A percentile compares a stretch with the other conserved stretches of the same genome.
Evolutionary conservation across 1,284 basidiomycete genomes (phyloP).

Genomic region (Ceratobasidium sp.): DNA sequence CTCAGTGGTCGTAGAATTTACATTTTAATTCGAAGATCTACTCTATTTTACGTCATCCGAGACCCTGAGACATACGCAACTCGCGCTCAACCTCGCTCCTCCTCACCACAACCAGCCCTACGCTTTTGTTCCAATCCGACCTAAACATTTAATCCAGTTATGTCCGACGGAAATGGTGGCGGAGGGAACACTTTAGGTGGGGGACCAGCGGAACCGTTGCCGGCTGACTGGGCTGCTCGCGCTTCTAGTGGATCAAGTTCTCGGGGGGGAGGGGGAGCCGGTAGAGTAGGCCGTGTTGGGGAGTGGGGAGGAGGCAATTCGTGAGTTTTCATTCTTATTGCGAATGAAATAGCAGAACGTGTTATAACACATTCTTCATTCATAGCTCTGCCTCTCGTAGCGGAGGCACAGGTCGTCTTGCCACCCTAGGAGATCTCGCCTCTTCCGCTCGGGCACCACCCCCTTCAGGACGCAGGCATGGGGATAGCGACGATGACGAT

Average conservation of each 20-base stretch:
- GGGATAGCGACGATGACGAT: conserved; percentile 67
- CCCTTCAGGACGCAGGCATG: conserved; percentile 54
- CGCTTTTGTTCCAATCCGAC: neutral
- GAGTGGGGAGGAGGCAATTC: conserved; percentile 53
- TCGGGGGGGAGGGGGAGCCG: conserved; percentile 47
- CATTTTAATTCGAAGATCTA: conserved; percentile 9
- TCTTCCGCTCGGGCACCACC: conserved; percentile 47
- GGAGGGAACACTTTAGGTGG: conserved; percentile 65
- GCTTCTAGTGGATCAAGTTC: conserved; percentile 47
- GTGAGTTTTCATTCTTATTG: conserved; percentile 42
- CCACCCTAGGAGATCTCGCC: conserved; percentile 57
- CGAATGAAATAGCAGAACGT: neutral
- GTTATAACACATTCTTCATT: neutral
- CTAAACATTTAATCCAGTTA: neutral
- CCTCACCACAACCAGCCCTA: neutral
- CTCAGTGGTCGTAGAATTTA: neutral
- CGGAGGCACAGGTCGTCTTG: conserved; percentile 53
- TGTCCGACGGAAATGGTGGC: conserved; percentile 39
- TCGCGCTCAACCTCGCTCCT: neutral
- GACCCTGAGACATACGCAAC: conserved; percentile 27
- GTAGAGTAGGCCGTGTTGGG: conserved; percentile 60
- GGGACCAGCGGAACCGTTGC: conserved; percentile 61
- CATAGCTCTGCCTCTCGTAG: conserved; percentile 47
- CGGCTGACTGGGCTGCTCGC: conserved; percentile 64
- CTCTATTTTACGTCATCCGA: conserved; percentile 21